A percentile compares a stretch with the other conserved stretches of the same genome.
These are phyloP conservation scores for Athelia sp. DNA, from an alignment of 1,284 basidiomycete species.

Conservation along the genomic window DNA sequence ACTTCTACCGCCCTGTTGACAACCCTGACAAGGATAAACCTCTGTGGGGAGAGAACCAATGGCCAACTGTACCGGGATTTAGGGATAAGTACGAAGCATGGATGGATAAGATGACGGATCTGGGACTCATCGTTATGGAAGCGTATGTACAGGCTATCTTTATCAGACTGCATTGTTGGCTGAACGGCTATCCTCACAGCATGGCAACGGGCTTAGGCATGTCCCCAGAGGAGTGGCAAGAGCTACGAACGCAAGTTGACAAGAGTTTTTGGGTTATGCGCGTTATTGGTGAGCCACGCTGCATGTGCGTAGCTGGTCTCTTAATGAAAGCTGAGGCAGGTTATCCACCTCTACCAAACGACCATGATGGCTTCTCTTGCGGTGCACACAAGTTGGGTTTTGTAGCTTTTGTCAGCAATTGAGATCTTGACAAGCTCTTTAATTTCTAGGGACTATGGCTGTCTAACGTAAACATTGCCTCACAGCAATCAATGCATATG, in stretches of 20 bases:
- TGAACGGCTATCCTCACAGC: slow-evolving; percentile 27
- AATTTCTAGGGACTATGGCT: slow-evolving; percentile 71
- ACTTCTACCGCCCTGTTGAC: slow-evolving; percentile 73
- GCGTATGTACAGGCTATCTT: slow-evolving; percentile 45
- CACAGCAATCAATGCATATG: not conserved
- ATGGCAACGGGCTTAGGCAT: slow-evolving; percentile 79
- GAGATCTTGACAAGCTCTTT: slow-evolving; percentile 8
- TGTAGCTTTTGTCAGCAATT: not conserved
- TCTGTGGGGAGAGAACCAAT: slow-evolving; percentile 81
- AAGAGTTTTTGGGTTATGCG: slow-evolving; percentile 88
- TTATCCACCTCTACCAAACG: slow-evolving; percentile 78
- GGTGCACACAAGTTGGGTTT: slow-evolving; percentile 75
- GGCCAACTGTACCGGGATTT: slow-evolving; percentile 62
- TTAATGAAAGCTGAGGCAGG: slow-evolving; percentile 36
- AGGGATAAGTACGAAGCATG: slow-evolving; percentile 60
- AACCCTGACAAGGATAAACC: slow-evolving; percentile 64
- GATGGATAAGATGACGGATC: slow-evolving; percentile 76
- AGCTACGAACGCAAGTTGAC: slow-evolving; percentile 61
- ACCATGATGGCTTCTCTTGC: slow-evolving; percentile 77
- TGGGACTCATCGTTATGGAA: slow-evolving; percentile 77
- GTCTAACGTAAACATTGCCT: slow-evolving; percentile 58
- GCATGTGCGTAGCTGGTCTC: not conserved
- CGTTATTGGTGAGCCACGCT: slow-evolving; percentile 53
- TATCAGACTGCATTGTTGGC: slow-evolving; percentile 3
- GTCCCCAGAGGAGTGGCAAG: slow-evolving; percentile 63